A percentile compares a stretch with the other conserved stretches of the same genome.
Conservation (phyloP, 176 grass and related monocot genomes). For the Aegilops umbellulata region DNA sequence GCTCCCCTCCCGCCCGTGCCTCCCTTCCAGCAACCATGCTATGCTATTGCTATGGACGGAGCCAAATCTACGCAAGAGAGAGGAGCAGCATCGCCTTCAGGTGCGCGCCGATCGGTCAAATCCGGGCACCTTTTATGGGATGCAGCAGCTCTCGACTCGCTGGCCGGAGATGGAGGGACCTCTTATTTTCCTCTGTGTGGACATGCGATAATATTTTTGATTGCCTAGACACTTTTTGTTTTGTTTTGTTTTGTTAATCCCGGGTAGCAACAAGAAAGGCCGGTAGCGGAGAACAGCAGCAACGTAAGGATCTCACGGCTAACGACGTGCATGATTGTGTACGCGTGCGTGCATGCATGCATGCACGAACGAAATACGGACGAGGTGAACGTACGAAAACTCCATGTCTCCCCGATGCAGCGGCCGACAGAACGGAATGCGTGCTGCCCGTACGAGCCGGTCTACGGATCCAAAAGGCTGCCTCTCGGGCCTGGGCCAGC, state of each 20-base stretch:
- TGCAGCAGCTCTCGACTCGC: no score
- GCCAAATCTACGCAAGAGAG: no score
- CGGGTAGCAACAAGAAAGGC: no score
- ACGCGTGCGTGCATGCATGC: background rate
- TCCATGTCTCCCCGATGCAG: background rate
- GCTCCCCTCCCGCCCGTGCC: constrained; percentile 9
- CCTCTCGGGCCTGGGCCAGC: background rate
- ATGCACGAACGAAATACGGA: background rate
- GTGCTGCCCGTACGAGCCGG: background rate
- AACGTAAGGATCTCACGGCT: no score
- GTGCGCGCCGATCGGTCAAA: background rate
- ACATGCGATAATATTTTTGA: no score
- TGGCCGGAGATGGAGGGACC: no score
- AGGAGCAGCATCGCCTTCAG: no score
- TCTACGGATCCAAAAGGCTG: background rate
- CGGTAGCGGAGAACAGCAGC: no score
- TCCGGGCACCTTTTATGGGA: background rate
- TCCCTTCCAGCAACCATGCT: constrained; percentile 7
- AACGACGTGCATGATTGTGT: no score
- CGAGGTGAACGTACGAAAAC: background rate
- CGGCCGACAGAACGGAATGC: background rate
- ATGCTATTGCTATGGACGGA: background rate
- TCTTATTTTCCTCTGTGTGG: no score
- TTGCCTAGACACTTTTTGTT: no score
- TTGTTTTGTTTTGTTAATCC: no score